Percentiles rank a stretch among this genome's conserved stretches.
These are phyloP conservation scores for Keithomyces neogunnii DNA, from an alignment of 2,329 filamentous ascomycete genomes.

Conservation along the genomic window DNA sequence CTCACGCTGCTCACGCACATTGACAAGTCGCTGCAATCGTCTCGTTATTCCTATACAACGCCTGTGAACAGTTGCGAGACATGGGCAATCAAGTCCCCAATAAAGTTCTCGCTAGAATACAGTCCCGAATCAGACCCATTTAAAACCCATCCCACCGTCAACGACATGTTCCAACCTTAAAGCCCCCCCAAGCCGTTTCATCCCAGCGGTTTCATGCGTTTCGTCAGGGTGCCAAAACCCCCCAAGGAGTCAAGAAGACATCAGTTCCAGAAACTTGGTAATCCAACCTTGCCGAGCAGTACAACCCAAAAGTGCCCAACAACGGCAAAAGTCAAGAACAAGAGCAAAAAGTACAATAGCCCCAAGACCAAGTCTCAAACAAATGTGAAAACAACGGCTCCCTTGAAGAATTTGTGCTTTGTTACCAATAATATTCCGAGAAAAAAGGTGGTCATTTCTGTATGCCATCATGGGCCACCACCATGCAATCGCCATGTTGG, in stretches of 20 bases:
- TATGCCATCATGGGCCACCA: not conserved
- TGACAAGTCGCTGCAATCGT: not conserved
- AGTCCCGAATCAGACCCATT: slow-evolving; percentile 5
- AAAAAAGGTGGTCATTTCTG: not conserved
- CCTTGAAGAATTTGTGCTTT: not conserved
- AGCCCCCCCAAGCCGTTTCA: not conserved
- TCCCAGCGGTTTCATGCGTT: slow-evolving; percentile 4
- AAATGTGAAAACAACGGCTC: slow-evolving; percentile 4
- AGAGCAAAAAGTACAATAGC: not conserved
- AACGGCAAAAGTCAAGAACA: not conserved
- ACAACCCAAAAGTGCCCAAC: slow-evolving; percentile 1
- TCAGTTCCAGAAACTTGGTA: slow-evolving; percentile 3
- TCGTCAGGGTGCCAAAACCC: slow-evolving; percentile 3
- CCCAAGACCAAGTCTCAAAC: not conserved
- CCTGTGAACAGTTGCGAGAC: slow-evolving; percentile 7
- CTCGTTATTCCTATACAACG: slow-evolving; percentile 3
- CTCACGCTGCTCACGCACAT: no score
- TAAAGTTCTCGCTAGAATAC: slow-evolving; percentile 9
- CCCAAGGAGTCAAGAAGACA: slow-evolving; percentile 7
- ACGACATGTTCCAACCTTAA: slow-evolving; percentile 1
- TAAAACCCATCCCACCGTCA: slow-evolving; percentile 7
- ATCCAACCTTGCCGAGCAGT: not conserved
- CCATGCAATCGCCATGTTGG: not conserved
- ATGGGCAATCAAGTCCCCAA: slow-evolving; percentile 5
- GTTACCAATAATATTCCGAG: slow-evolving; percentile 3